Evolutionary conservation across 2,329 filamentous ascomycete species (phyloP), one percentile per base, ranked within the genome.

Genomic region (Ceratocystiopsis minuta): DNA sequence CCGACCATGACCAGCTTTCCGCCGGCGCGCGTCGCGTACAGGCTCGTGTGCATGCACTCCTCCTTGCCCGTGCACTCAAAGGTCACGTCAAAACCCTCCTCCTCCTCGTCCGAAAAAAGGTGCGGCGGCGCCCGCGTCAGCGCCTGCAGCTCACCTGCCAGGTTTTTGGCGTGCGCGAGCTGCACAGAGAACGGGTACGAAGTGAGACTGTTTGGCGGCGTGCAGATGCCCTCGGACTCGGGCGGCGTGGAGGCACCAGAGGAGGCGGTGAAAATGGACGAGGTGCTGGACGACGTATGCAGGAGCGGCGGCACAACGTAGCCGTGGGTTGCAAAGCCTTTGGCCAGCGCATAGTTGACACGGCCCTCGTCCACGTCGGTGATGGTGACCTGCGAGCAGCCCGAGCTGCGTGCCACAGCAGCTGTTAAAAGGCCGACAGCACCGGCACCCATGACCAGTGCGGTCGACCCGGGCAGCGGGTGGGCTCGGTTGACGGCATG

Each of bases 21-120:
- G 20, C 80, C 81, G 0, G 80, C 67, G 44, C 68, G 68, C 11
- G 79, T 77, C 3, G 77, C 77, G 50, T 80, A 85, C 16, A 86
- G 72, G n/a, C 74, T 70, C 2, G 78, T 78, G 54, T 84, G 80
- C 60, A 83, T 76, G 55, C 80, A 84, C 0, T 71, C 66, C 47
- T 81, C 78, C 46, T 84, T 81, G 24, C 80, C 80, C 0, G 80
- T 85, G 54, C 80, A 85, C 57, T 86, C 80, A 48, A 85, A 85
- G 0, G 78, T 72, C 6, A 78, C 59, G 52, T 83, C 78, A 3
- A 83, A 70, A 38, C 80, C 77, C 1, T 64, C 70, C 52, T 80
- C 73, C 40, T 80, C 76, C 17, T 68, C 65, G 7, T 65, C 63
- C 20, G 56, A 52, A n/a, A 55, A 52, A 2, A 60, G 41, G n/a